A percentile compares a stretch with the other conserved stretches of the same genome.
These are phyloP conservation scores for Saccharomyces hybrid DNA, from an alignment of 1,139 yeast genomes.

Conservation along the genomic window DNA sequence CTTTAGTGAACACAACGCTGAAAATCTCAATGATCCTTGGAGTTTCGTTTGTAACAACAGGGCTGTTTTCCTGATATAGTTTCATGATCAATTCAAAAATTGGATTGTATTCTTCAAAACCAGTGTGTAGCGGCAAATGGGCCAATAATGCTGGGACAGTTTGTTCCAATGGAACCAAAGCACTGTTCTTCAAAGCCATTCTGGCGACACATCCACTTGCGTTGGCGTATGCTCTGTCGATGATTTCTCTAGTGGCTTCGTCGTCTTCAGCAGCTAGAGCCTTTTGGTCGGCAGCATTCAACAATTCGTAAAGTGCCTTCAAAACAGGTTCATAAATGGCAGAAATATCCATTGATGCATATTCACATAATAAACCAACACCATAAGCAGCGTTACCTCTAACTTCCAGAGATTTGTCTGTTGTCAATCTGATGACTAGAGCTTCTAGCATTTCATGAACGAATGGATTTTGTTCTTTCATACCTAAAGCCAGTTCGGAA, in stretches of 20 bases:
- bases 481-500: constrained; percentile 79
- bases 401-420: constrained; percentile 80
- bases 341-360: constrained; percentile 52
- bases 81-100: constrained; percentile 70
- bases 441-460: constrained; percentile 62
- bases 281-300: constrained; percentile 70
- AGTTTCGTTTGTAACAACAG: constrained; percentile 49
- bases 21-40: constrained; percentile 61
- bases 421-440: constrained; percentile 58
- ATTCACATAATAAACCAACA: constrained; percentile 71
- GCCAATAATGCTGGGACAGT: constrained; percentile 68
- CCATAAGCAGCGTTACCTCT: constrained; percentile 96
- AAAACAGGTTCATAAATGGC: constrained; percentile 62
- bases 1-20: constrained; percentile 64
- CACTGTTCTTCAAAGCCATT: constrained; percentile 67
- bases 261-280: constrained; percentile 52
- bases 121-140: constrained; percentile 82
- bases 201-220: constrained; percentile 97
- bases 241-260: constrained; percentile 72
- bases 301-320: constrained; percentile 67
- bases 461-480: constrained; percentile 61
- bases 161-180: constrained; percentile 70
- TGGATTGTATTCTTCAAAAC: constrained; percentile 88
- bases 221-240: constrained; percentile 81
- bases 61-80: constrained; percentile 59